Percentiles rank a stretch among this genome's conserved stretches.
Evolutionary conservation across 148 eudicot genomes (phyloP).

Genomic region (Chenopodium quinoa): DNA sequence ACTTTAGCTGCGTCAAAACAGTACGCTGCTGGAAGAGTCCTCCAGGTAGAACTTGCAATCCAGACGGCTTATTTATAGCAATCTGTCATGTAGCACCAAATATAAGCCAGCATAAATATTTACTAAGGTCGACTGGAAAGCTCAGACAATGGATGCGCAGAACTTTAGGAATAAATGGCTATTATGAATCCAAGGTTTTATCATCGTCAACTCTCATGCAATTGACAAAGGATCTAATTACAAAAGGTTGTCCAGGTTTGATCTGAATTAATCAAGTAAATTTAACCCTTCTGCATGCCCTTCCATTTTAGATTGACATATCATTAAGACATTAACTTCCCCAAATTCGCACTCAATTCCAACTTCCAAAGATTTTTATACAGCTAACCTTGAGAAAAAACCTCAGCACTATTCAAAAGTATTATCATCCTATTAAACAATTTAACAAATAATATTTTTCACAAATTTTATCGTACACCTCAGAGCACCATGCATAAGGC

Average conservation of each 20-base stretch:
- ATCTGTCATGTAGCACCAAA: constrained; percentile 38
- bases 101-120: not conserved
- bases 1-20: constrained; percentile 77
- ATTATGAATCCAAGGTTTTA: not conserved
- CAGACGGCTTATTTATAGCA: constrained; percentile 81
- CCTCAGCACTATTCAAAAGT: not conserved
- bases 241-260: not conserved
- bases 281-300: not conserved
- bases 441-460: not conserved
- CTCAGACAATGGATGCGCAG: not conserved
- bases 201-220: not conserved
- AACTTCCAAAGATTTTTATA: not conserved
- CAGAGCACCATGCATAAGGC: not conserved
- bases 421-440: not conserved
- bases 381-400: not conserved
- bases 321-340: not conserved
- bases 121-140: constrained; percentile 10
- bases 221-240: not conserved
- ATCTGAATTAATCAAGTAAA: not conserved
- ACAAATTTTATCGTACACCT: not conserved
- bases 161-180: constrained; percentile 1
- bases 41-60: constrained; percentile 91
- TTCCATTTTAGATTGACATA: not conserved
- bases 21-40: constrained; percentile 97
- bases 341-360: not conserved